Evolutionary conservation across 306 rosid species (phyloP).

Genomic region (Vigna unguiculata): DNA sequence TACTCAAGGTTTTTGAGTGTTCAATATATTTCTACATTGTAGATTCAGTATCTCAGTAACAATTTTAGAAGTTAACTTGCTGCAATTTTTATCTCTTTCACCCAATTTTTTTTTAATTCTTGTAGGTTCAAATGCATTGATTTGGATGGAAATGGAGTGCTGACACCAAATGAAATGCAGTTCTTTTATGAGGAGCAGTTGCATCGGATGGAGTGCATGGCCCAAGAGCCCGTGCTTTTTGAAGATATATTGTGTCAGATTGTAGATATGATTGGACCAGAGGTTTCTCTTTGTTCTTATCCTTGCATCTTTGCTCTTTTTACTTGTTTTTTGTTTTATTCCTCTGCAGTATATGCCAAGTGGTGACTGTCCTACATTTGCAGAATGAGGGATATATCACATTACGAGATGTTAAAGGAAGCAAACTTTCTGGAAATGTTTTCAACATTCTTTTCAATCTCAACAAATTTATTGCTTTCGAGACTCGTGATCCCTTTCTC

Average conservation of each 20-base stretch:
- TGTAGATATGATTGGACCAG: constrained; percentile 96
- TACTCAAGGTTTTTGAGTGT: constrained; percentile 11
- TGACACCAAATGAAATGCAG: constrained; percentile 91
- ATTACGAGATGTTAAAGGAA: constrained; percentile 83
- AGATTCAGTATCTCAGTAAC: background rate
- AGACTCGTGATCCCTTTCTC: constrained; percentile 97
- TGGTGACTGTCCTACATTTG: constrained; percentile 46
- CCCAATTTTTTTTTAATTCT: background rate
- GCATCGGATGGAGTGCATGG: constrained; percentile 99
- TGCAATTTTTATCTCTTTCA: background rate
- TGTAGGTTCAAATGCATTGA: constrained; percentile 98
- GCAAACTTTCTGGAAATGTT: constrained; percentile 95
- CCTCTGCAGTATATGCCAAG: constrained; percentile 20
- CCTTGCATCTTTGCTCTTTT: background rate
- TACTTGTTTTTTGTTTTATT: constrained; percentile 35
- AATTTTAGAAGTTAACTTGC: background rate
- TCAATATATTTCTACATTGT: constrained; percentile 8
- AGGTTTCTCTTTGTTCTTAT: constrained; percentile 67
- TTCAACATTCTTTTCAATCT: constrained; percentile 98
- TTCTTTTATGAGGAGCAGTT: constrained; percentile 99
- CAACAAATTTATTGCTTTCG: constrained; percentile 96
- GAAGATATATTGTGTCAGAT: constrained; percentile 98
- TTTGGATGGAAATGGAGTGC: constrained; percentile 95
- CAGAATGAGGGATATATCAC: constrained; percentile 83
- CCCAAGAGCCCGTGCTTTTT: constrained; percentile 98